These are phyloP conservation scores for Stagonosporopsis tanaceti DNA, from an alignment of 2,329 filamentous ascomycete genomes.

Conservation along the genomic window DNA sequence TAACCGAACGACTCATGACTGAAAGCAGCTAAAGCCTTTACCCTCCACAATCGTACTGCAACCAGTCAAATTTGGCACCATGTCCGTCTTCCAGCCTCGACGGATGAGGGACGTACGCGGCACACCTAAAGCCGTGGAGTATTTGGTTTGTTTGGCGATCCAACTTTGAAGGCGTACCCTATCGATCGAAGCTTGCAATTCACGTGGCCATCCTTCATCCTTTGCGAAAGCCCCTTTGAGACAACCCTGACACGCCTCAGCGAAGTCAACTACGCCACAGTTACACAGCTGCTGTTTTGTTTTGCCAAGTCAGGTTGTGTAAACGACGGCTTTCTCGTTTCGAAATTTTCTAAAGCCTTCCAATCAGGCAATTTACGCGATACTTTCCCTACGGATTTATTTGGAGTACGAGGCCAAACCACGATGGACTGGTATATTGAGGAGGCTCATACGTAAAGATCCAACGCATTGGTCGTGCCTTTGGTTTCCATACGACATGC, in stretches of 20 bases:
- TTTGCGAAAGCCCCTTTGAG: not conserved
- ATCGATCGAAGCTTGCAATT: slow-evolving; percentile 13
- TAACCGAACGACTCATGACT: not conserved
- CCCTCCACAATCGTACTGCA: not conserved
- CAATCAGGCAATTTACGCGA: slow-evolving; percentile 12
- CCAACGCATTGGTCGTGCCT: not conserved
- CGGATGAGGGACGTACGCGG: not conserved
- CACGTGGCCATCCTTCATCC: slow-evolving; percentile 20
- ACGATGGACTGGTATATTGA: not conserved
- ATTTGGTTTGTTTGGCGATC: not conserved
- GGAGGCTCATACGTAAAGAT: not conserved
- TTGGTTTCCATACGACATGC: not conserved
- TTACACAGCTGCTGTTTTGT: not conserved
- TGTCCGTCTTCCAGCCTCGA: not conserved
- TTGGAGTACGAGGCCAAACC: slow-evolving; percentile 1
- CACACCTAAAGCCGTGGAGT: not conserved
- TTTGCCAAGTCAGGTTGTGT: not conserved
- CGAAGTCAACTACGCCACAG: slow-evolving; percentile 8
- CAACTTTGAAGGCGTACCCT: not conserved
- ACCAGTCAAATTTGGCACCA: not conserved
- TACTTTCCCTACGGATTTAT: not conserved
- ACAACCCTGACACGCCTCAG: slow-evolving; percentile 2
- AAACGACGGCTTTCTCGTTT: not conserved
- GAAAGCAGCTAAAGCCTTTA: not conserved
- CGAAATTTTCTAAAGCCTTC: not conserved